Conservation (phyloP, 345 rosid genomes). For the Corchorus capsularis region DNA sequence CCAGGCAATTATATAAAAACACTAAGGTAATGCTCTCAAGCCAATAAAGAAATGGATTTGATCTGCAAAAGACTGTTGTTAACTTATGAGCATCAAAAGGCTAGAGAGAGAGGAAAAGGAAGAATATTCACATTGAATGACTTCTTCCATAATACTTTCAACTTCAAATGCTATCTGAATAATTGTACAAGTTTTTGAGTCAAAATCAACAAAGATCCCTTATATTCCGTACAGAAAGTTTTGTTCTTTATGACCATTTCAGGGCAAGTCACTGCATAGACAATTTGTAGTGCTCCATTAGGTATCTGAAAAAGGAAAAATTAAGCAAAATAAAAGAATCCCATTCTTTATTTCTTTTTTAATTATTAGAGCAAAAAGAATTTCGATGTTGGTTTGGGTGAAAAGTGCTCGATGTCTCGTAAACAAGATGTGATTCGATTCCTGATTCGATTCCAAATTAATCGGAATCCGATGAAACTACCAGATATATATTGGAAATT, state of each 20-base stretch:
- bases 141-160: background rate
- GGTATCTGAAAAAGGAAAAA: background rate
- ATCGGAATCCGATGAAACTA: too few relatives aligned
- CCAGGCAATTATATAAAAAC: background rate
- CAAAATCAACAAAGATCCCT: conserved; percentile 13
- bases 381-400: too few relatives aligned
- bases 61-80: background rate
- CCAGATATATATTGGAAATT: too few relatives aligned
- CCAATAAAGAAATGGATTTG: background rate
- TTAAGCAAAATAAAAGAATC: background rate
- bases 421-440: too few relatives aligned
- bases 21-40: background rate
- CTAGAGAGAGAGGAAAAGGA: conserved; percentile 8
- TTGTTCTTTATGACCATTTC: background rate
- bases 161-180: background rate
- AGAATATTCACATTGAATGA: conserved; percentile 21
- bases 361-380: background rate
- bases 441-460: too few relatives aligned
- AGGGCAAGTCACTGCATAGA: conserved; percentile 18
- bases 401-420: too few relatives aligned
- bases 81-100: conserved; percentile 6
- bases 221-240: background rate
- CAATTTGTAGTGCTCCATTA: conserved; percentile 3
- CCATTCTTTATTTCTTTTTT: background rate
- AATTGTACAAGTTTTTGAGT: conserved; percentile 9